Conservation (phyloP, 2,329 filamentous ascomycete genomes). For the Sporothrix humicola region DNA sequence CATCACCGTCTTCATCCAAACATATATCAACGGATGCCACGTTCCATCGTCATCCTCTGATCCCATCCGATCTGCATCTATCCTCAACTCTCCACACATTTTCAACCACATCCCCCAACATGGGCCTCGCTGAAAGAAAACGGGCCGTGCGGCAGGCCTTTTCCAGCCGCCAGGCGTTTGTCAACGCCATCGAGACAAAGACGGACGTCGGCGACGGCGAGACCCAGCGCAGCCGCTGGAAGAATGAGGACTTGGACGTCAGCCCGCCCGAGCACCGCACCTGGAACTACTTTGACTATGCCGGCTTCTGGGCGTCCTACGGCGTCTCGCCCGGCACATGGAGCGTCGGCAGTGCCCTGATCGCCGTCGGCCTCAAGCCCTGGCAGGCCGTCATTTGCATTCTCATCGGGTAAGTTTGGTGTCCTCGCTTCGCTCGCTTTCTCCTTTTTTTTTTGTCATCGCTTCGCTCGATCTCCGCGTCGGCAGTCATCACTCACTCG, state of each 20-base stretch:
- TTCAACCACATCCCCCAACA: too few relatives aligned
- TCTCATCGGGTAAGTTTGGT: not conserved
- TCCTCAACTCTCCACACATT: not conserved
- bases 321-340: slow-evolving; percentile 22
- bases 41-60: too few relatives aligned
- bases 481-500: not conserved
- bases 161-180: not conserved
- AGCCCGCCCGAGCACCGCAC: slow-evolving; percentile 27
- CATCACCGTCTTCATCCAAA: too few relatives aligned
- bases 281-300: slow-evolving; percentile 21
- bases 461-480: not conserved
- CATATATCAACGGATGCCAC: too few relatives aligned
- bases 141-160: not conserved
- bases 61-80: not conserved
- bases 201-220: not conserved
- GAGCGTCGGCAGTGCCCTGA: slow-evolving; percentile 22
- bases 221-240: slow-evolving; percentile 17
- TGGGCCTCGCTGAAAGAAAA: not conserved
- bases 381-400: slow-evolving; percentile 27
- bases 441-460: not conserved
- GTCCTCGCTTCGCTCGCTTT: not conserved
- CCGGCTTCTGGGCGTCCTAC: slow-evolving; percentile 24
- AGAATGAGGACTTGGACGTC: slow-evolving; percentile 25
- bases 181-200: slow-evolving; percentile 9
- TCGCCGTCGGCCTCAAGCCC: slow-evolving; percentile 19